A percentile compares a stretch with the other conserved stretches of the same genome.
phyloP scores from a whole-genome alignment of 163 green algal genomes.

The Coccomyxa subellipsoidea region DNA sequence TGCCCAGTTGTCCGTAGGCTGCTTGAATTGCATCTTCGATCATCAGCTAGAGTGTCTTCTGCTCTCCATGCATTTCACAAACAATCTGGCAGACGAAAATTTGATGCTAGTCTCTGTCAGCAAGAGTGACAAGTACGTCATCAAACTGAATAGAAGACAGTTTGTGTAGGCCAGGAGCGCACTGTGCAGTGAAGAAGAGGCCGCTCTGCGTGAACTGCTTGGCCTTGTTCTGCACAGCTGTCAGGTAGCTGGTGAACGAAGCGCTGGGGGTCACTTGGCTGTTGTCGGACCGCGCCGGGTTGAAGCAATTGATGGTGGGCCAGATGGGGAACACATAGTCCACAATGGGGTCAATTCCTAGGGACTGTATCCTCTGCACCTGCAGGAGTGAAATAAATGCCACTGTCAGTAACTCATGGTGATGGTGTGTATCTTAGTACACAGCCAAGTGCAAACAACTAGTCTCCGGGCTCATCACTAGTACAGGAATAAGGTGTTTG shows the following conservation, averaged over 20 bases:
- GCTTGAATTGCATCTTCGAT: too few species aligned
- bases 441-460: background rate
- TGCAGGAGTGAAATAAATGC: background rate
- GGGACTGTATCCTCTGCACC: background rate
- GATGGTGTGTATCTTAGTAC: too few species aligned
- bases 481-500: background rate
- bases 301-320: slow-evolving; percentile 14
- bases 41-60: too few species aligned
- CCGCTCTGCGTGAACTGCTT: slow-evolving; percentile 6
- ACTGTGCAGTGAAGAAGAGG: slow-evolving; percentile 4
- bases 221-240: background rate
- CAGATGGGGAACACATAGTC: slow-evolving; percentile 21
- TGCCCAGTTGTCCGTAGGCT: too few species aligned
- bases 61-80: too few species aligned
- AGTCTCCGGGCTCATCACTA: background rate
- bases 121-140: too few species aligned
- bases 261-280: background rate
- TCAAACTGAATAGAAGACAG: background rate
- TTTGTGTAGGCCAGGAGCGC: background rate
- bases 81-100: too few species aligned
- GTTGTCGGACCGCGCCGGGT: background rate
- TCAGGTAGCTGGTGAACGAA: background rate
- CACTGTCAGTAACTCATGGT: too few species aligned
- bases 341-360: slow-evolving; percentile 10
- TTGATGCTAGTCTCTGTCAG: too few species aligned